These are phyloP conservation scores for Thelonectria olida DNA, from an alignment of 2,329 filamentous ascomycete genomes.

Conservation along the genomic window DNA sequence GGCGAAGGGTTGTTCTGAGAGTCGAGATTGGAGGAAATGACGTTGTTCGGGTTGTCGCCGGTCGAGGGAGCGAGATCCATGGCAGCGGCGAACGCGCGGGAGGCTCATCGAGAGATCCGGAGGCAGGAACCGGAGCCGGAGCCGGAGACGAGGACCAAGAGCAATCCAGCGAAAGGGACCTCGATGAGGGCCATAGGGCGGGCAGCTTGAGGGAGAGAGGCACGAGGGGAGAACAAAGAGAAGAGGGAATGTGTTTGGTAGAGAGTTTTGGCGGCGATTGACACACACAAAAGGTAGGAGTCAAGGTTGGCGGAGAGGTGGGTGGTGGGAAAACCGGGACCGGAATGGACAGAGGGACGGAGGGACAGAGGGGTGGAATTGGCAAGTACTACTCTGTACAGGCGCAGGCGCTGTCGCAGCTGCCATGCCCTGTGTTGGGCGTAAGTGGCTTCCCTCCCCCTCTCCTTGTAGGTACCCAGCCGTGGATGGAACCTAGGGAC, in stretches of 20 bases:
- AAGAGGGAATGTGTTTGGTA: constrained; percentile 12
- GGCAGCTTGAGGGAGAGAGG: background rate
- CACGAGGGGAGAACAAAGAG: background rate
- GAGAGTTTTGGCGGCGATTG: constrained; percentile 22
- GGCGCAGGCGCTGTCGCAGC: background rate
- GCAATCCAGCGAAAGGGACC: constrained; percentile 31
- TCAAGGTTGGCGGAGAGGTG: constrained; percentile 24
- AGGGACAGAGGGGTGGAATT: background rate
- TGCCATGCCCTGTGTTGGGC: background rate
- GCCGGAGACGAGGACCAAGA: constrained; percentile 22
- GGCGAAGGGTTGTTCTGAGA: constrained; percentile 32
- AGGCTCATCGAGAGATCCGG: constrained; percentile 37
- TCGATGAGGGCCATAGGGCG: constrained; percentile 27
- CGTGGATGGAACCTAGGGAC: too few species aligned
- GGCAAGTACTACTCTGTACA: too few species aligned
- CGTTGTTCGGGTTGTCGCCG: constrained; percentile 42
- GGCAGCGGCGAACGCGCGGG: constrained; percentile 29
- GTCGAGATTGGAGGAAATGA: constrained; percentile 34
- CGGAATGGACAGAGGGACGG: constrained; percentile 31
- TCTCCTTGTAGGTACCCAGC: background rate
- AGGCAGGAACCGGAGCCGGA: constrained; percentile 31
- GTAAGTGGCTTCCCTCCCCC: background rate
- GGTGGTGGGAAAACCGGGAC: constrained; percentile 38
- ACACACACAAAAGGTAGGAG: constrained; percentile 19
- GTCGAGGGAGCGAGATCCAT: constrained; percentile 42